Evolutionary conservation across 2,329 filamentous ascomycete genomes (phyloP).

Genomic region (Plectosphaerella plurivora): DNA sequence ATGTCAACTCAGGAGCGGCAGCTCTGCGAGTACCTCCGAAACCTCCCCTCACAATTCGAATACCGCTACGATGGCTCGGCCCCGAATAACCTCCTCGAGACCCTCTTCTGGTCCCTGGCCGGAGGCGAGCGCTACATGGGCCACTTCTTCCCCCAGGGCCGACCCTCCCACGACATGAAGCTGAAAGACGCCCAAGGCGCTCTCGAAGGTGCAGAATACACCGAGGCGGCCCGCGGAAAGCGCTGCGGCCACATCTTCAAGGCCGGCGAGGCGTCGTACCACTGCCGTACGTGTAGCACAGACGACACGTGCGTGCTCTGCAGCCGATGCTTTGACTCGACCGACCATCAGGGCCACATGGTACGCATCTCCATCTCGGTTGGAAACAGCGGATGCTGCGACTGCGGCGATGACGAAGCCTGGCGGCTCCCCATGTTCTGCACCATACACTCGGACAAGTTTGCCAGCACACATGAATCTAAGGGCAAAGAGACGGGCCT

Average conservation of each 20-base stretch:
- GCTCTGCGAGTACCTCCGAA: constrained; percentile 77
- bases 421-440: constrained; percentile 87
- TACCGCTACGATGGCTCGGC: constrained; percentile 74
- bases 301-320: constrained; percentile 97
- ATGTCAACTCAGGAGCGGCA: constrained; percentile 70
- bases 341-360: constrained; percentile 89
- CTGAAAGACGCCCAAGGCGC: constrained; percentile 84
- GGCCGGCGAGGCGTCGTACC: constrained; percentile 86
- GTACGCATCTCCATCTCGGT: constrained; percentile 84
- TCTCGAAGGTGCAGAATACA: constrained; percentile 93
- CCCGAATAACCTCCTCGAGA: constrained; percentile 65
- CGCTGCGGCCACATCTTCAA: constrained; percentile 98
- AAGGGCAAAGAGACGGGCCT: constrained; percentile 58
- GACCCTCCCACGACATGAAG: constrained; percentile 63
- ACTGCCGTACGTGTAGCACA: constrained; percentile 87
- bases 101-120: constrained; percentile 84
- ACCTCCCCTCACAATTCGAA: constrained; percentile 67
- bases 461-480: constrained; percentile 46
- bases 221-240: constrained; percentile 83
- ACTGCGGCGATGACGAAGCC: constrained; percentile 93
- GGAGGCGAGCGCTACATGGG: constrained; percentile 70
- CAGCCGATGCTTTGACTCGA: constrained; percentile 89
- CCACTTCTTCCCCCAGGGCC: constrained; percentile 77
- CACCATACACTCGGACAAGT: constrained; percentile 78
- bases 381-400: constrained; percentile 93